Conservation (phyloP, 75 land plant species). For the Ceratopteris richardii region DNA sequence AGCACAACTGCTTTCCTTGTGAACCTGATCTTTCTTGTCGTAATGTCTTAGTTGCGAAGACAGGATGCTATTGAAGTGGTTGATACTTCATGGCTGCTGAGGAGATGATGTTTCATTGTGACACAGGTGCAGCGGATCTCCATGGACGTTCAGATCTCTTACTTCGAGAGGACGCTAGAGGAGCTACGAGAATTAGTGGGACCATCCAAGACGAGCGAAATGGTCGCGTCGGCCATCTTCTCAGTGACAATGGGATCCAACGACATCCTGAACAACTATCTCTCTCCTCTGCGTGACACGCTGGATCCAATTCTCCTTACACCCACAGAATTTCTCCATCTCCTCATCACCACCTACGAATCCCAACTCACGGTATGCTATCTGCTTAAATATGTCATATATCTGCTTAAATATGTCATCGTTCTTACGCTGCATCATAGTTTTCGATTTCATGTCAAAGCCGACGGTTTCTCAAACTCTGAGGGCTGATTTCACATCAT, state of each 20-base stretch:
- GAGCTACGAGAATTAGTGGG: conserved; percentile 61
- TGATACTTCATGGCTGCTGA: background rate
- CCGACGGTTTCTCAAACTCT: too few species aligned
- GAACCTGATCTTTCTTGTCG: too few species aligned
- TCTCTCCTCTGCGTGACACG: conserved; percentile 44
- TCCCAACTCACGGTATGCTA: conserved; percentile 54
- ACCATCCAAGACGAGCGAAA: conserved; percentile 33
- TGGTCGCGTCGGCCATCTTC: conserved; percentile 49
- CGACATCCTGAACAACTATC: conserved; percentile 89
- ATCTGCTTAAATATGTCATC: too few species aligned
- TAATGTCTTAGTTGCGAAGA: background rate
- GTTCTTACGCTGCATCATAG: too few species aligned
- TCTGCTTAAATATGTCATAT: too few species aligned
- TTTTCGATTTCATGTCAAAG: too few species aligned
- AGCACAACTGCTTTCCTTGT: too few species aligned
- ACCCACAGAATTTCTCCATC: conserved; percentile 45
- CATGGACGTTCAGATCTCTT: conserved; percentile 59
- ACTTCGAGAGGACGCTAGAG: conserved; percentile 51
- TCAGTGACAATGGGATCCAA: conserved; percentile 79
- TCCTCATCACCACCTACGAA: conserved; percentile 41
- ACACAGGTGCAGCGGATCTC: conserved; percentile 62
- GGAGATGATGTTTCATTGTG: too few species aligned
- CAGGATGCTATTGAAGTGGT: background rate
- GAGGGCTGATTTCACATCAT: too few species aligned
- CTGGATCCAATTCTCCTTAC: conserved; percentile 26